Evolutionary conservation across 2,329 filamentous ascomycete species (phyloP).

Genomic region (Gyromitra esculenta): DNA sequence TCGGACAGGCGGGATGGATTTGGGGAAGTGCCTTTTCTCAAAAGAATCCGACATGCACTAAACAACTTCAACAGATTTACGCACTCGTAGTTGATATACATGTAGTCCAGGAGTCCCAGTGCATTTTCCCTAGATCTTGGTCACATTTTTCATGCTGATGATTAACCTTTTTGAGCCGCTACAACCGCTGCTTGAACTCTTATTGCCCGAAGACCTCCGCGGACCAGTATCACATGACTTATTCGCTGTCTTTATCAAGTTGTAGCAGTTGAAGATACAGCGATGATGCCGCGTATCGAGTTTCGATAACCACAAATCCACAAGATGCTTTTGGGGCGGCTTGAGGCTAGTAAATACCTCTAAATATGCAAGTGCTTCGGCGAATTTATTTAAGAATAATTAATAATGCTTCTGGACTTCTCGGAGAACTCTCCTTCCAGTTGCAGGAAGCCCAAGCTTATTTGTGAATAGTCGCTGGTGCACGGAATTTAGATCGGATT

Average conservation of each 20-base stretch:
- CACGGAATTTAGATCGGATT: conserved; percentile 25
- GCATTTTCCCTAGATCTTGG: neutral
- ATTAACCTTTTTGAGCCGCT: conserved; percentile 13
- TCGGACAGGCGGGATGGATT: neutral
- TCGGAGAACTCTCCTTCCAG: conserved; percentile 13
- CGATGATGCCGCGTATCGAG: neutral
- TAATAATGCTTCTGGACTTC: conserved; percentile 18
- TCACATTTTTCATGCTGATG: conserved; percentile 12
- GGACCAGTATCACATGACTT: conserved; percentile 34
- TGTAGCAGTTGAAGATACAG: conserved; percentile 31
- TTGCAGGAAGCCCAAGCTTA: conserved; percentile 3
- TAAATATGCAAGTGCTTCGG: conserved; percentile 27
- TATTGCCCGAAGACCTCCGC: conserved; percentile 31
- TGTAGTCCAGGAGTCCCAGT: neutral
- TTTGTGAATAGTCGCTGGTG: conserved; percentile 15
- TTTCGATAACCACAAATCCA: neutral
- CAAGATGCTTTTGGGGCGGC: conserved; percentile 1
- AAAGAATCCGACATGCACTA: neutral
- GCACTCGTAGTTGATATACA: neutral
- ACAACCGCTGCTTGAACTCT: conserved; percentile 16
- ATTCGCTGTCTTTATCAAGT: conserved; percentile 7
- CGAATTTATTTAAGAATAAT: conserved; percentile 15
- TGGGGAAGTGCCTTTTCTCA: neutral
- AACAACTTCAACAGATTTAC: neutral
- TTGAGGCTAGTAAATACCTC: conserved; percentile 1